Evolutionary conservation across 495 filamentous ascomycete species (phyloP).

Genomic region (Bacidia rubella): DNA sequence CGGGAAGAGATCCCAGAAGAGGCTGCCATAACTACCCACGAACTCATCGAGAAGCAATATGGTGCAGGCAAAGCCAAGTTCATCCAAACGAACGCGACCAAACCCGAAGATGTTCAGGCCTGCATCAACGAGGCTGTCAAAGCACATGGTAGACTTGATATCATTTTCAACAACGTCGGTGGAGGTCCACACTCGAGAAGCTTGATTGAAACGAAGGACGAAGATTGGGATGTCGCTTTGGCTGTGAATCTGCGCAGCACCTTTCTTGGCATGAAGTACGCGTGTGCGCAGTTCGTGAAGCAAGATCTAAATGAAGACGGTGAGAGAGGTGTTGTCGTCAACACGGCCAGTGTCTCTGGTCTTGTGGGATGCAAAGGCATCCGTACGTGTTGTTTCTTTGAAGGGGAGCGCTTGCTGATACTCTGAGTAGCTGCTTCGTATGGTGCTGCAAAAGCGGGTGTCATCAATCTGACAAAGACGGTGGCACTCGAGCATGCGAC

Average conservation of each 20-base stretch:
- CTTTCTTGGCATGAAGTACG: conserved; percentile 40
- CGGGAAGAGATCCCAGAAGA: not conserved
- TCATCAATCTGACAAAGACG: conserved; percentile 33
- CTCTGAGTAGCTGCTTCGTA: conserved; percentile 24
- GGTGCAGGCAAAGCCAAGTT: conserved; percentile 32
- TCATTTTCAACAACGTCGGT: conserved; percentile 47
- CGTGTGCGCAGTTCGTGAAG: conserved; percentile 35
- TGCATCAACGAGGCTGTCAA: conserved; percentile 23
- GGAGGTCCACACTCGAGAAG: conserved; percentile 17
- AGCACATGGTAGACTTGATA: conserved; percentile 33
- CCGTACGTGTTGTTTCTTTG: conserved; percentile 12
- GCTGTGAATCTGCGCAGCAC: conserved; percentile 32
- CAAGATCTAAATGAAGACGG: conserved; percentile 32
- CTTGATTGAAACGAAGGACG: conserved; percentile 27
- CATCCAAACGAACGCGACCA: conserved; percentile 31
- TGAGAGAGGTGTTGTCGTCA: conserved; percentile 44
- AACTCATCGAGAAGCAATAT: conserved; percentile 20
- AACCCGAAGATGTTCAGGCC: conserved; percentile 26
- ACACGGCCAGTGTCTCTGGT: conserved; percentile 36
- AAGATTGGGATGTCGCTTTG: conserved; percentile 32
- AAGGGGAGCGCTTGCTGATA: not conserved
- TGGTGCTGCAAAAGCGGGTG: conserved; percentile 38
- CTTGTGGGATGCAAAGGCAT: no score
- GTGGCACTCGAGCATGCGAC: conserved; percentile 38
- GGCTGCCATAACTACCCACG: conserved; percentile 23